Conservation (phyloP, 208 protist genomes). For the Trypanosoma lewisi region DNA sequence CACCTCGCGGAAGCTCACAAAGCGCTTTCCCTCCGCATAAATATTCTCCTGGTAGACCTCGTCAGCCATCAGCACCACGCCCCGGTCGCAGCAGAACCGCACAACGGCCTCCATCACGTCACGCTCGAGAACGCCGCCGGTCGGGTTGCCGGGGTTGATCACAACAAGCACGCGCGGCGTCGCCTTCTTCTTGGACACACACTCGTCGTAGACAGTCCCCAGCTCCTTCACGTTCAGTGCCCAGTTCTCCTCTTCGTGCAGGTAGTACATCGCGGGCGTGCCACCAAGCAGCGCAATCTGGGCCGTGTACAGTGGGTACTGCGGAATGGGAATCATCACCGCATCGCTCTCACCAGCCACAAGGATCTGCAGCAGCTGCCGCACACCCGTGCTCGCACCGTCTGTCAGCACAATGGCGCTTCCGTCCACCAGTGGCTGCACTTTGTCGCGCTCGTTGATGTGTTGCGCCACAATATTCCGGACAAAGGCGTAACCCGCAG, state of each 20-base stretch:
- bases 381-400: slow-evolving; percentile 94
- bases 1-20: slow-evolving; percentile 91
- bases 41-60: slow-evolving; percentile 99
- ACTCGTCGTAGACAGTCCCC: slow-evolving; percentile 45
- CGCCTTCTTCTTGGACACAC: slow-evolving; percentile 54
- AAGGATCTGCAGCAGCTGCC: slow-evolving; percentile 83
- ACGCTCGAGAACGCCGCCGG: slow-evolving; percentile 88
- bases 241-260: slow-evolving; percentile 94
- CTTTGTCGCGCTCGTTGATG: slow-evolving; percentile 92
- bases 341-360: slow-evolving; percentile 67
- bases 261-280: slow-evolving; percentile 90
- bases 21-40: slow-evolving; percentile 86
- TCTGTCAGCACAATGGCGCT: slow-evolving; percentile 94
- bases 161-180: slow-evolving; percentile 94
- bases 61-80: slow-evolving; percentile 96
- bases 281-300: slow-evolving; percentile 95
- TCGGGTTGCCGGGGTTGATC: slow-evolving; percentile 99
- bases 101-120: slow-evolving; percentile 81
- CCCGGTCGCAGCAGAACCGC: slow-evolving; percentile 57
- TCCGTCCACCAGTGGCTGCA: slow-evolving; percentile 29
- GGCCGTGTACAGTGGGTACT: slow-evolving; percentile 99
- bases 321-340: slow-evolving; percentile 98
- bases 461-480: slow-evolving; percentile 92
- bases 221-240: slow-evolving; percentile 71
- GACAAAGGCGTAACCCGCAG: slow-evolving; percentile 86